Base-by-base conservation (phyloP, 345 rosid species). In the Ricinus communis region DNA sequence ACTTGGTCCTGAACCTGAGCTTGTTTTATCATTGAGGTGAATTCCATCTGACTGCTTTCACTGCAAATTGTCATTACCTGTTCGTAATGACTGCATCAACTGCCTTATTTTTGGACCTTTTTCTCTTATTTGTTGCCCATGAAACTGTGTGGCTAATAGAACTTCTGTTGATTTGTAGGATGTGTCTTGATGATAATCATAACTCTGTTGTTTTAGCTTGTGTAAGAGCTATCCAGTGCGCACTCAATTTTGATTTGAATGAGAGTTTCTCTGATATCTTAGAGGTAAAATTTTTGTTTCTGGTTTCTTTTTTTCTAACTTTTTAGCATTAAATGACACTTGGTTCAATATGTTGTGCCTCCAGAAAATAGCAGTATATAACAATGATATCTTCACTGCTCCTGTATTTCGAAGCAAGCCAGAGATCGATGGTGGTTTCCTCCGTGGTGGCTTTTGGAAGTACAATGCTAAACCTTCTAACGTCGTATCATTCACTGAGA, bases 1-100 rank as follows among this genome's bases (percentile, higher is more conserved):
- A 28, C 89, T 94, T 67, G 98, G 96, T 68, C 98, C 98, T 12
- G 88, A 94, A 84, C 98, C 98, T 71, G 96, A 88, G 79, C 95
- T 94, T 74, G 85, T 83, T 78, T 87, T 94, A 74, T 75, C 97
- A 55, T 79, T 94, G 82, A 90, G 98, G 98, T 90, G 66, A 69
- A 63, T 65, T 69, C 62, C 36, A 36, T 40, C 55, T 51, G 11
- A 56, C 75, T 45, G 28, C 53, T 52, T 58, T 19, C 54, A 3
- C 41, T 72, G 33, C 60, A 49, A 50, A 27, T 72, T 63, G 31
- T 64, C 10, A 30, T 55, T 59, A 31, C 56, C 55, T 56, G 15
- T 45, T 74, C 24, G 22, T 18, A 15, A 45, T 62, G 70, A 61
- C n/a, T 61, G 12, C 46, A 63, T 13, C 72, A 19, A 27, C 56